Base-by-base conservation (phyloP, 129 eudicot genomes). In the Scalesia atractyloides region DNA sequence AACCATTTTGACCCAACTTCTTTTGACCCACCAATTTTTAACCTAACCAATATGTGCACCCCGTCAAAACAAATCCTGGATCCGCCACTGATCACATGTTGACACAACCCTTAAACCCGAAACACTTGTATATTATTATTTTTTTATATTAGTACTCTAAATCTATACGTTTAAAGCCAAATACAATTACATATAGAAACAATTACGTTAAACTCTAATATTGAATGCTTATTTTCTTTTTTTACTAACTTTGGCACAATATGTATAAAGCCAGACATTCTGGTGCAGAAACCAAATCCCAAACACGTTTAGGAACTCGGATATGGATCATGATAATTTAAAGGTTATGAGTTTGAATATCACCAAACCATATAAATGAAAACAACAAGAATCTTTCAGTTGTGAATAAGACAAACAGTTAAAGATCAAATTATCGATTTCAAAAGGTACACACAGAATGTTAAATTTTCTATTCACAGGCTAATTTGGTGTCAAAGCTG, bases 401-500 rank as follows among this genome's bases (percentile, higher is more conserved):
- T 52, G 26, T 52, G 59, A 52, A 52, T 76, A 76, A 69, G 62
- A 60, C 80, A 76, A 61, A 60, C 53, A 61, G 76, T 69, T 70
- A 62, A n/a, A 63, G 50, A 69, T 48, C 17, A 49, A 69, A 65
- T 34, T 48, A 46, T 43, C 64, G 34, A 63, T 74, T 68, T 69
- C 61, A 69, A 75, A 68, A 50, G 34, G 50, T 56, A 76, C 64
- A 76, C 75, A 76, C 70, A 76, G 20, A 65, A 80, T 39, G 64
- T 69, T 64, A 74, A 44, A 37, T 47, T 53, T 43, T 76, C 81
- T 83, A 87, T 84, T 87, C 94, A 87, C 94, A 87, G 48, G 89
- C 94, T 85, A 84, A 80, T 68, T 84, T 87, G 76, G 94, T 87
- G 79, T 87, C 94, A 80, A 87, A 87, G 87, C 94, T 87, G 82